Evolutionary conservation across 805 yeast species (phyloP), one percentile per base, ranked within the genome.

Genomic region (Diddensiella transvaalensis): DNA sequence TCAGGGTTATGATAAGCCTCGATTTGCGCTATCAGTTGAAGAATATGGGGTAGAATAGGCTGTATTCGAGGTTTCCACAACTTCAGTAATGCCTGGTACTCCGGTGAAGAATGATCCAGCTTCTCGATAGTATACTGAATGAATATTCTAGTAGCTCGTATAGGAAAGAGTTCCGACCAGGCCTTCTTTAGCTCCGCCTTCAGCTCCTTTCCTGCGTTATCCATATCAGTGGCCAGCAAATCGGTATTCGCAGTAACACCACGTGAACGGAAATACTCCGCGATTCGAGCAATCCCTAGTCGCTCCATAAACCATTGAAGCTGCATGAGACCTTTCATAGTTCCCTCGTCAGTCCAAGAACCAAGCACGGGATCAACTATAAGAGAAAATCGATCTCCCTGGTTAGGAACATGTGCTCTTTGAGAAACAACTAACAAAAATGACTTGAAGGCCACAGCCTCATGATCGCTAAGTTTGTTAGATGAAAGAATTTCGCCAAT

Each of bases 301-400:
- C 97, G 77, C 67, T 90, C 98, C 98, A 93, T 91, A 59, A 93
- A 93, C 98, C 98, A 93, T 52, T 88, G 96, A 40, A 95, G 73
- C 61, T 91, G 95, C 60, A 83, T 72, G 23, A 93, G 70, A 0
- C 97, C 97, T 61, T 88, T 88, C 53, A 87, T 89, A 0, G 97
- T 91, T 8, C 80, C 82, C 18, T 89, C 91, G 40, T 90, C 89
- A 0, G 91, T 83, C 99, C 99, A 93, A 0, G 96, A 90, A 10
- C 77, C 69, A 42, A 95, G 71, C 55, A 93, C 97, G 0, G 96
- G 96, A 63, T 93, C 99, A 1, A 95, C 99, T 49, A 95, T 85
- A 40, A 80, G 76, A 18, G 87, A 77, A 66, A 93, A 95, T 51
- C 89, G 72, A 55, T 83, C 93, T 42, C 78, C 81, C 62, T 87